phyloP scores from a whole-genome alignment of 257 asterid species.

The Mitragyna speciosa region DNA sequence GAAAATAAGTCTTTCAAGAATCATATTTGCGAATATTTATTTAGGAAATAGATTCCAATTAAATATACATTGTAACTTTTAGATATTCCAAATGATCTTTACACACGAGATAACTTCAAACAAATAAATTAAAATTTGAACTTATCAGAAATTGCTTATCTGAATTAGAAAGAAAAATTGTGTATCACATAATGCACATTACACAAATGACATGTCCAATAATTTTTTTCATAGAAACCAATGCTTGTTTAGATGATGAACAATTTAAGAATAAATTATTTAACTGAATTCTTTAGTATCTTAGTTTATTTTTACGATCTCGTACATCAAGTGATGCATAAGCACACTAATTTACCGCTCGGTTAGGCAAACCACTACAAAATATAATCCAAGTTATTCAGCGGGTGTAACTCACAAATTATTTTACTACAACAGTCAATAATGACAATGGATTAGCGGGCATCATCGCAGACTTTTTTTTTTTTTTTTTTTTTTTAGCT shows the following conservation, averaged over 20 bases:
- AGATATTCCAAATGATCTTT: too few species aligned
- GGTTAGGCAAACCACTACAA: conserved; percentile 27
- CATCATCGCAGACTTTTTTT: neutral
- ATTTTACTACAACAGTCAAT: neutral
- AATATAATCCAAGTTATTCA: neutral
- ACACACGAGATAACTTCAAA: too few species aligned
- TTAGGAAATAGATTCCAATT: too few species aligned
- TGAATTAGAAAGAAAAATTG: too few species aligned
- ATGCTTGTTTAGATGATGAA: neutral
- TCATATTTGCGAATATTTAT: too few species aligned
- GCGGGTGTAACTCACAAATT: neutral
- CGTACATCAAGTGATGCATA: conserved; percentile 12
- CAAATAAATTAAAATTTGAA: too few species aligned
- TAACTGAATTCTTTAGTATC: neutral
- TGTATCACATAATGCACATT: too few species aligned
- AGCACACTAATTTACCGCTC: neutral
- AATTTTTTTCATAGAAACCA: neutral
- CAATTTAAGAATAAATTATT: neutral
- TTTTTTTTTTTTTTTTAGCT: neutral
- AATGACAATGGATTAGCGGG: neutral
- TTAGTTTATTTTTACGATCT: neutral
- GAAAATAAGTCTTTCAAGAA: too few species aligned
- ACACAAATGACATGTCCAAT: too few species aligned
- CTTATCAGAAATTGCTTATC: too few species aligned
- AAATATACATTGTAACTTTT: too few species aligned